A percentile compares a stretch with the other conserved stretches of the same genome.
phyloP scores from a whole-genome alignment of 129 eudicot genomes.

The Pulicaria dysenterica region DNA sequence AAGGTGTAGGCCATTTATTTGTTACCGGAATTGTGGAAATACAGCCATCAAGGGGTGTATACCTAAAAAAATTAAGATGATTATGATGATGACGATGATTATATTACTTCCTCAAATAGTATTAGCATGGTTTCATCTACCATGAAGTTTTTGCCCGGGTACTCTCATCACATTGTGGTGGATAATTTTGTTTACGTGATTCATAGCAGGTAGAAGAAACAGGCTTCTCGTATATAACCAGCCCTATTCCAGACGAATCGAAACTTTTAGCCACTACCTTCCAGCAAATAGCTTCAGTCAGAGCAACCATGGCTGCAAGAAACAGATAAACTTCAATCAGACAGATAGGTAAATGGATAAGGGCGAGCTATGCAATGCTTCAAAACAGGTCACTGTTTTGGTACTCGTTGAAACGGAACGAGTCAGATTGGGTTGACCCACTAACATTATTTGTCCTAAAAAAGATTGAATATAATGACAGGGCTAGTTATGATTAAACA shows the following conservation, averaged over 20 bases:
- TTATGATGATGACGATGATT: slow-evolving; percentile 1
- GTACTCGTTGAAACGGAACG: not conserved
- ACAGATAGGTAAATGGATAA: not conserved
- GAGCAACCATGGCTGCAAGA: slow-evolving; percentile 84
- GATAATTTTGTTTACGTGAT: slow-evolving; percentile 58
- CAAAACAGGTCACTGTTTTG: not conserved
- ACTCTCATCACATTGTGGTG: slow-evolving; percentile 65
- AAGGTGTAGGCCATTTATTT: slow-evolving; percentile 68
- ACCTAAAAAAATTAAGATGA: slow-evolving; percentile 48
- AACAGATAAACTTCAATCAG: slow-evolving; percentile 13
- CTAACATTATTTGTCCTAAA: not conserved
- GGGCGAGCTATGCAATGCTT: not conserved
- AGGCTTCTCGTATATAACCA: slow-evolving; percentile 94
- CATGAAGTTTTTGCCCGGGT: slow-evolving; percentile 63
- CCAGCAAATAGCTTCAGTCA: slow-evolving; percentile 91
- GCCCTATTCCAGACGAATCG: slow-evolving; percentile 65
- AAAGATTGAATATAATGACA: not conserved
- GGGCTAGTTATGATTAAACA: not conserved
- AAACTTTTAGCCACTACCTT: slow-evolving; percentile 70
- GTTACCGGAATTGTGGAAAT: slow-evolving; percentile 51
- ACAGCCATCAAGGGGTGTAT: slow-evolving; percentile 75
- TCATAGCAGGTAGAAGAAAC: slow-evolving; percentile 71
- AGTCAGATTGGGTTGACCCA: not conserved
- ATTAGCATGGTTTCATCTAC: slow-evolving; percentile 42
- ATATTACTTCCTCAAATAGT: not conserved